These are phyloP conservation scores for Lecanicillium sp. DNA, from an alignment of 2,329 filamentous ascomycete species.

Conservation along the genomic window DNA sequence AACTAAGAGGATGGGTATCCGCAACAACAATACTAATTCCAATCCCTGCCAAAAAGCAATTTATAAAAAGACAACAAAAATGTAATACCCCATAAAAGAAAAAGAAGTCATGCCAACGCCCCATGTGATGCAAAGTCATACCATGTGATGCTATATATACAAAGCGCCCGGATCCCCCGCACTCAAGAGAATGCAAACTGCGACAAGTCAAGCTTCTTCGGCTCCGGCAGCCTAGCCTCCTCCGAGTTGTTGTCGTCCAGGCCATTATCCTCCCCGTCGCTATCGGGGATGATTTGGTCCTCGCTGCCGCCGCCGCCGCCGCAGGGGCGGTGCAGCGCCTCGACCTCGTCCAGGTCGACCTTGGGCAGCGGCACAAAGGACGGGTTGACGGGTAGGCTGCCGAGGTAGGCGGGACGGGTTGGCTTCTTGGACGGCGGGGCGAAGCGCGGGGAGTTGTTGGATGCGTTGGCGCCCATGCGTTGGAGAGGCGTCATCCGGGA, in stretches of 20 bases:
- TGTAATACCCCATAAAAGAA: neutral
- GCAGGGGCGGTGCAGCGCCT: conserved; percentile 36
- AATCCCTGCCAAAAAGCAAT: neutral
- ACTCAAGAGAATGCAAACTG: conserved; percentile 35
- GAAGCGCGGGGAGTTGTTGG: conserved; percentile 10
- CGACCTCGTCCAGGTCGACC: conserved; percentile 45
- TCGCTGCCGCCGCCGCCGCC: conserved; percentile 40
- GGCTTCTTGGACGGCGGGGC: neutral
- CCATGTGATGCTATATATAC: neutral
- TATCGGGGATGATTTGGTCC: conserved; percentile 47
- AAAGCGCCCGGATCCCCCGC: neutral
- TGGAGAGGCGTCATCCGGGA: conserved; percentile 45
- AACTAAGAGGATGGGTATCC: no score
- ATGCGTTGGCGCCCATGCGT: conserved; percentile 41
- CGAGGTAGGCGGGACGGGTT: neutral
- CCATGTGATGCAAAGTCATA: conserved; percentile 2
- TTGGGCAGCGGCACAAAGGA: conserved; percentile 48
- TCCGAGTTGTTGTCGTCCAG: conserved; percentile 21
- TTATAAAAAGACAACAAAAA: neutral
- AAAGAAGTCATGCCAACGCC: neutral
- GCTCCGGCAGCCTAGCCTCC: conserved; percentile 15
- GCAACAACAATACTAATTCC: neutral
- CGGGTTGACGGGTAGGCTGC: conserved; percentile 37
- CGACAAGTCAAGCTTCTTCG: conserved; percentile 37
- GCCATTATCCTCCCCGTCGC: conserved; percentile 37